A percentile compares a stretch with the other conserved stretches of the same genome.
Evolutionary conservation across 169 alveolate species (phyloP).

Genomic region (Plasmodium relictum): DNA sequence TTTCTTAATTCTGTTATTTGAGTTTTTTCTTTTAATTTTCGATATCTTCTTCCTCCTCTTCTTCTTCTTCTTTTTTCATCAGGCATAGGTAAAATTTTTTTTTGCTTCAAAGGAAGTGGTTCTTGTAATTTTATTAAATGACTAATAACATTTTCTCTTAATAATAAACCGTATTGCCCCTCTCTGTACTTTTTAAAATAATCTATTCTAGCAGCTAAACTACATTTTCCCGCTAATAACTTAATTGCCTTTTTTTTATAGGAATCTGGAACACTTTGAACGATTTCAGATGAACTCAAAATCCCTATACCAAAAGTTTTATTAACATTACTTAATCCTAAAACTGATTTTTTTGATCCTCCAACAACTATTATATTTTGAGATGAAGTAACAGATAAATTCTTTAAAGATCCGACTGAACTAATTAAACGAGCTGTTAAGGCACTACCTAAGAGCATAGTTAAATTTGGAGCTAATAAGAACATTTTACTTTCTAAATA

Average conservation of each 20-base stretch:
- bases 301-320: constrained; percentile 80
- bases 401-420: constrained; percentile 95
- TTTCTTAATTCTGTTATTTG: constrained; percentile 87
- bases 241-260: constrained; percentile 87
- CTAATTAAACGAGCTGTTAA: constrained; percentile 97
- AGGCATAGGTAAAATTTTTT: constrained; percentile 91
- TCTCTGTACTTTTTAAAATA: constrained; percentile 81
- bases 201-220: constrained; percentile 91
- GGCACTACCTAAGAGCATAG: constrained; percentile 96
- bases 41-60: constrained; percentile 90
- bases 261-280: constrained; percentile 83
- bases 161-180: constrained; percentile 81
- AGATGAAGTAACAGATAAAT: constrained; percentile 94
- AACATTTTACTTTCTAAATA: constrained; percentile 94
- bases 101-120: constrained; percentile 77
- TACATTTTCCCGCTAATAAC: constrained; percentile 86
- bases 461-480: constrained; percentile 96
- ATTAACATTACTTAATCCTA: constrained; percentile 63
- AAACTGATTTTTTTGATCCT: constrained; percentile 79
- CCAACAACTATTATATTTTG: constrained; percentile 93
- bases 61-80: constrained; percentile 87
- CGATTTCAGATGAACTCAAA: constrained; percentile 86
- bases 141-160: constrained; percentile 77
- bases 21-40: constrained; percentile 90
- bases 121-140: constrained; percentile 75